These are phyloP conservation scores for Parastagonospora nodorum DNA, from an alignment of 2,329 filamentous ascomycete genomes.

Conservation along the genomic window DNA sequence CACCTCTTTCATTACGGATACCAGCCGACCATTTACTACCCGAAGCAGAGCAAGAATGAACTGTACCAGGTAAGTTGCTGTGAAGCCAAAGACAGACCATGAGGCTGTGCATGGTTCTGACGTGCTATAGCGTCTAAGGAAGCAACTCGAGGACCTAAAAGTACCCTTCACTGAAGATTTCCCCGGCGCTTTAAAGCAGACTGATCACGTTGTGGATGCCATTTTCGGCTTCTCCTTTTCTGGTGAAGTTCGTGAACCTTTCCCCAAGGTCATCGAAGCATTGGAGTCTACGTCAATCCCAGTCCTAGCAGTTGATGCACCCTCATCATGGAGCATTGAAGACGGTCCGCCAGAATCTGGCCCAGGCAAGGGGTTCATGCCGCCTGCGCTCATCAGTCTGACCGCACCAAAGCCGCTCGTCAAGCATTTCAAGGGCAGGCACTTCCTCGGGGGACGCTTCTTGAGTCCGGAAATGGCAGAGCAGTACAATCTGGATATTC, in stretches of 20 bases:
- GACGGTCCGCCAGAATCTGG: conserved; percentile 78
- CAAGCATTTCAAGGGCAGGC: conserved; percentile 80
- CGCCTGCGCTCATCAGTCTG: conserved; percentile 79
- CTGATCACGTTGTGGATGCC: conserved; percentile 86
- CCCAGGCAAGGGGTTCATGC: conserved; percentile 79
- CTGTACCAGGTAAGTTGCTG: conserved; percentile 71
- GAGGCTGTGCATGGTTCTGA: conserved; percentile 5
- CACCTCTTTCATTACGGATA: conserved; percentile 94
- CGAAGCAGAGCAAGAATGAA: conserved; percentile 88
- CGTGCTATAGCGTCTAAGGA: conserved; percentile 70
- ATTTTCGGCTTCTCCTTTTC: conserved; percentile 97
- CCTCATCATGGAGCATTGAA: conserved; percentile 94
- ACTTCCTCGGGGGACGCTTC: conserved; percentile 93
- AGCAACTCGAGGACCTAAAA: conserved; percentile 80
- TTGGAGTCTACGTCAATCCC: conserved; percentile 75
- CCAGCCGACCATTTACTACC: conserved; percentile 85
- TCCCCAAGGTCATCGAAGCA: conserved; percentile 77
- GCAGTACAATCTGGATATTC: conserved; percentile 85
- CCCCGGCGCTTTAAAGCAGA: conserved; percentile 63
- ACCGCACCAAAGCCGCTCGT: conserved; percentile 93
- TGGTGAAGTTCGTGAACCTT: conserved; percentile 90
- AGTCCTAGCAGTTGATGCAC: conserved; percentile 88
- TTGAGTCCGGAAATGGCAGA: conserved; percentile 76
- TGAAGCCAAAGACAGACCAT: not conserved
- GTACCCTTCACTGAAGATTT: conserved; percentile 89